Percentiles rank a stretch among this genome's conserved stretches.
phyloP scores from a whole-genome alignment of 495 filamentous ascomycete species.

The Penicillium alfredii region DNA sequence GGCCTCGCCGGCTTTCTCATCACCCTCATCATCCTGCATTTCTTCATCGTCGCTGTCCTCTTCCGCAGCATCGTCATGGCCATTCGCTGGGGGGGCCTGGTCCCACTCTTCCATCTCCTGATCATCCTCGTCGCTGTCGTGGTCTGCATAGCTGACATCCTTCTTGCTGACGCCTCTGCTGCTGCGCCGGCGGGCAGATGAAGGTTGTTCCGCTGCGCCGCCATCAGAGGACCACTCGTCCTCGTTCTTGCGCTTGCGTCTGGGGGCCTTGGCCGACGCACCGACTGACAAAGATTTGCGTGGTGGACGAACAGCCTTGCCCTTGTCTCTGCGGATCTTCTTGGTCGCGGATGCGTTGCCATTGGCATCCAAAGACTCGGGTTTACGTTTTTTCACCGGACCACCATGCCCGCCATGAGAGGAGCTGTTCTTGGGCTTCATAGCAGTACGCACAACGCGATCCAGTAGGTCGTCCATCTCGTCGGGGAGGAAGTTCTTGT shows the following conservation, averaged over 20 bases:
- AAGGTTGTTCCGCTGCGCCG: conserved; percentile 17
- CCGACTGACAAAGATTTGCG: conserved; percentile 35
- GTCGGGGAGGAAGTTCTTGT: conserved; percentile 75
- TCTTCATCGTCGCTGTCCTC: conserved; percentile 22
- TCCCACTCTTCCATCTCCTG: conserved; percentile 46
- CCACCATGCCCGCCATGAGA: conserved; percentile 20
- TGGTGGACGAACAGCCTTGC: conserved; percentile 24
- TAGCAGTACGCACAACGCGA: conserved; percentile 47
- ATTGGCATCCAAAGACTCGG: conserved; percentile 29
- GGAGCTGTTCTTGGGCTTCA: conserved; percentile 36
- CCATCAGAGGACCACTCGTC: conserved; percentile 42
- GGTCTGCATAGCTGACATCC: conserved; percentile 49
- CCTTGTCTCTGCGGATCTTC: conserved; percentile 37
- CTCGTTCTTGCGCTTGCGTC: conserved; percentile 38
- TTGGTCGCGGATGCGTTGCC: conserved; percentile 35
- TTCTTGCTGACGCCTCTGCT: conserved; percentile 29
- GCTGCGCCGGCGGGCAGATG: conserved; percentile 36
- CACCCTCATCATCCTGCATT: conserved; percentile 18
- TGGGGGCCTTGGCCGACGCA: conserved; percentile 35
- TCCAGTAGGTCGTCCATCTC: conserved; percentile 76
- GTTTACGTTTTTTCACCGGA: conserved; percentile 44
- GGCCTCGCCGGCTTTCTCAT: conserved; percentile 10
- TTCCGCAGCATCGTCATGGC: conserved; percentile 19
- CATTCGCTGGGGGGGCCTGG: conserved; percentile 12
- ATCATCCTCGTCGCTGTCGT: conserved; percentile 50